Base-by-base conservation (phyloP, 1,284 basidiomycete species). In the Heterobasidion annosum region DNA sequence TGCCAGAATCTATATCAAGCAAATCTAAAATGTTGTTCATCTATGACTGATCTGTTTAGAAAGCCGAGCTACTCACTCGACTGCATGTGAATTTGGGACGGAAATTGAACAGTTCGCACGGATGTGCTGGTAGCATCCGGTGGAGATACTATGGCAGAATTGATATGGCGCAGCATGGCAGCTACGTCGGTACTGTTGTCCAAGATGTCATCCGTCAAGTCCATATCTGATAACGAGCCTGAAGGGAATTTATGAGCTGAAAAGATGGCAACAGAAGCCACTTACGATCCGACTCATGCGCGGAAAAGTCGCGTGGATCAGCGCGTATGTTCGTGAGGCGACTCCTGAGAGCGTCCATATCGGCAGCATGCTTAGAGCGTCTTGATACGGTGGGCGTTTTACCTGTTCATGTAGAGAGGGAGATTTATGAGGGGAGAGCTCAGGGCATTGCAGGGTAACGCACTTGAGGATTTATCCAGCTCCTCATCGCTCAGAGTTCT, bases 401-500 rank as follows among this genome's bases (percentile, higher is more conserved):
- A 55, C 48, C n/a, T 65, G 63, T 34, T 54, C 55, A 35, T 63
- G 64, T 10, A 63, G 63, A 9, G 52, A 57, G 45, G 60, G 57
- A 47, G 8, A 5, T 47, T 47, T 5, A 32, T 16, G 5, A n/a
- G 10, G 45, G 12, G 12, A 53, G 40, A 50, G 34, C 45, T 34
- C 33, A 48, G 18, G 46, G 35, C 54, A 37, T 45, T 51, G 25
- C 34, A 53, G 13, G n/a, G 34, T 42, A 40, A 65, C 82, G 62
- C 65, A 88, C 84, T 73, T 43, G 73, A 67, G 43, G 67, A 62
- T 57, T 73, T 76, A 47, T 84, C 83, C 10, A 70, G 65, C 62
- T 87, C 86, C 60, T 87, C 85, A 57, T 88, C 86, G 60, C 83
- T 86, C 59, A 83, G 57, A 62, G 81, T 85, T 59, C 70, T 75